Evolutionary conservation across 495 filamentous ascomycete genomes (phyloP).

Genomic region (Articulospora tetracladia): DNA sequence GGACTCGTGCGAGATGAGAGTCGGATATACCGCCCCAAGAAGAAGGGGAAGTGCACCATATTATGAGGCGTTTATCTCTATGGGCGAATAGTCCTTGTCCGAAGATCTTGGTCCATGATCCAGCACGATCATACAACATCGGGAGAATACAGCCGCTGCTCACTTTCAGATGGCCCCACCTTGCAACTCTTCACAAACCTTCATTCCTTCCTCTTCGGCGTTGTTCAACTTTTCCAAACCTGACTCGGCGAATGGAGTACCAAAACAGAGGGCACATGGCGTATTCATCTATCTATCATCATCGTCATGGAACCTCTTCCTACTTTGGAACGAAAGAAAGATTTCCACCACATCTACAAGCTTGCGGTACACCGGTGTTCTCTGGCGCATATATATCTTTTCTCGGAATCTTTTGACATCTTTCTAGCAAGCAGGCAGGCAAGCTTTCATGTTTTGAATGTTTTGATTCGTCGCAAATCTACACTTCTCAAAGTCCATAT

Average conservation of each 20-base stretch:
- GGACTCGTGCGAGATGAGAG: conserved; percentile 13
- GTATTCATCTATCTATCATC: conserved; percentile 18
- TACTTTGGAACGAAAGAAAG: conserved; percentile 3
- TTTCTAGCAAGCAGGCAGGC: neutral
- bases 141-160: neutral
- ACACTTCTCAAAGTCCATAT: neutral
- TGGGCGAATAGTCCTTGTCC: neutral
- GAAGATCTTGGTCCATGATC: neutral
- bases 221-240: conserved; percentile 19
- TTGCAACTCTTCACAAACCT: neutral
- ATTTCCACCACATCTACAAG: neutral
- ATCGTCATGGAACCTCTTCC: neutral
- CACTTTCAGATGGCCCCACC: neutral
- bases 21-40: conserved; percentile 19
- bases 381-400: conserved; percentile 9
- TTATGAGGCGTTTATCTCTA: conserved; percentile 26
- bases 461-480: neutral
- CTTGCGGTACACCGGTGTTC: neutral
- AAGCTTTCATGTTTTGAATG: conserved; percentile 8
- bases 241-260: conserved; percentile 28
- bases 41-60: conserved; percentile 26
- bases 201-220: conserved; percentile 18
- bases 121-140: neutral
- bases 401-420: neutral
- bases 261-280: conserved; percentile 29